These are phyloP conservation scores for Trametes maxima DNA, from an alignment of 768 basidiomycete genomes.

Conservation along the genomic window DNA sequence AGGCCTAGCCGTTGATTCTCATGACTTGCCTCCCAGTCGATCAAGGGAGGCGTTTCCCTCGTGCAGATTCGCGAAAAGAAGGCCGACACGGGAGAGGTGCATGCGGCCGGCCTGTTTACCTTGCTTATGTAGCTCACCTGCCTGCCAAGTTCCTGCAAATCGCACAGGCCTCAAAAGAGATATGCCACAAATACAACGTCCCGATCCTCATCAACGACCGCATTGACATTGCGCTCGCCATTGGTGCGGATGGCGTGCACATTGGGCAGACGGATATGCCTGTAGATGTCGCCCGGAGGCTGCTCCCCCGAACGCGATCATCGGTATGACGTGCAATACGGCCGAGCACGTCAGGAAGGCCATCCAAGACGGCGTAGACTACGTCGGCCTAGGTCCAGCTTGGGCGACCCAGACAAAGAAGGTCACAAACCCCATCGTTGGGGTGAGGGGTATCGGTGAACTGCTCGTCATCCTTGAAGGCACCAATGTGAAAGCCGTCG, in stretches of 20 bases:
- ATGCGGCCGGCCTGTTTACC: constrained; percentile 25
- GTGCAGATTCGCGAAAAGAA: constrained; percentile 91
- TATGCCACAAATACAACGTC: constrained; percentile 77
- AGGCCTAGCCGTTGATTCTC: neutral
- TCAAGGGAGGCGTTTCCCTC: constrained; percentile 85
- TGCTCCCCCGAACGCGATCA: constrained; percentile 73
- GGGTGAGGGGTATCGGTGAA: constrained; percentile 70
- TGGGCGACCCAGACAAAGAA: constrained; percentile 83
- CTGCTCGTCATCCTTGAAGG: constrained; percentile 68
- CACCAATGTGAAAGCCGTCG: constrained; percentile 70
- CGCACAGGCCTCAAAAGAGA: constrained; percentile 63
- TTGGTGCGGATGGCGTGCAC: constrained; percentile 80
- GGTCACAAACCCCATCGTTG: constrained; percentile 62
- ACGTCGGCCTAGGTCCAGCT: constrained; percentile 86
- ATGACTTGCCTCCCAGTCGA: constrained; percentile 47
- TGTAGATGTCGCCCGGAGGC: constrained; percentile 57
- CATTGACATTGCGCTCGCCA: constrained; percentile 82
- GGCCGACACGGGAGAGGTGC: constrained; percentile 76
- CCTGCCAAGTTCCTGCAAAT: constrained; percentile 69
- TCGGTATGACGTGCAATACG: constrained; percentile 82
- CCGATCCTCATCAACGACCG: constrained; percentile 89
- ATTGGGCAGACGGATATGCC: constrained; percentile 90
- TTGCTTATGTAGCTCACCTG: neutral
- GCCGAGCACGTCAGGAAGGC: constrained; percentile 65
- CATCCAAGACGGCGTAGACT: constrained; percentile 69